A percentile compares a stretch with the other conserved stretches of the same genome.
Conservation (phyloP, 2,329 filamentous ascomycete species). For the Aotearoamyces nothofagi region DNA sequence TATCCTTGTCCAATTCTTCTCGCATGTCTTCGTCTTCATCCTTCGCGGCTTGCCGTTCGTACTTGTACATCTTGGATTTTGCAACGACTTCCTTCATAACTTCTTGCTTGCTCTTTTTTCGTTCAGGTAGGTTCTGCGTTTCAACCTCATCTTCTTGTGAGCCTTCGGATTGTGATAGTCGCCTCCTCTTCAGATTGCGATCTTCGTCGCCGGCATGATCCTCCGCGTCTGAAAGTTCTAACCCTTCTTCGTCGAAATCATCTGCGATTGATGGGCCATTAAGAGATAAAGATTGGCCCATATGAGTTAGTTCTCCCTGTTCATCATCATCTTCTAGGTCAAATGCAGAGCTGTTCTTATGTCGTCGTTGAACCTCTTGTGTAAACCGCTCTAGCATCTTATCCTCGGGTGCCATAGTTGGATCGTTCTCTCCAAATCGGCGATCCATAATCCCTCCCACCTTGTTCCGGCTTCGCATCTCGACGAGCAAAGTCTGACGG, state of each 20-base stretch:
- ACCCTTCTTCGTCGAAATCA: conserved; percentile 68
- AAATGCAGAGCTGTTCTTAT: conserved; percentile 69
- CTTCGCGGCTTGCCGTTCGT: conserved; percentile 81
- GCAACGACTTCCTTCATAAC: conserved; percentile 97
- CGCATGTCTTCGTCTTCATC: conserved; percentile 86
- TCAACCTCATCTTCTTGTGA: conserved; percentile 33
- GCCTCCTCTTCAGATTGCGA: conserved; percentile 37
- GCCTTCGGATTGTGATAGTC: conserved; percentile 32
- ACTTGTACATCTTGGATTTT: conserved; percentile 92
- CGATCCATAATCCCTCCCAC: conserved; percentile 85
- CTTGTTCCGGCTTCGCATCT: conserved; percentile 81
- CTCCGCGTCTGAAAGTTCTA: conserved; percentile 41
- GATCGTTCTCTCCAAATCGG: conserved; percentile 91
- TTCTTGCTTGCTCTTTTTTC: conserved; percentile 90
- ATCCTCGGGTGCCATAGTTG: conserved; percentile 84
- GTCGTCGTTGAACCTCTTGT: conserved; percentile 64
- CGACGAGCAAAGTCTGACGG: conserved; percentile 68
- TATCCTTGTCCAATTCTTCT: conserved; percentile 69
- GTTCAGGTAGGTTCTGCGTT: conserved; percentile 48
- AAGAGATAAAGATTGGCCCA: conserved; percentile 59
- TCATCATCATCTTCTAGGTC: conserved; percentile 77
- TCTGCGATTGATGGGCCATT: conserved; percentile 39
- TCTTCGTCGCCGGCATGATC: conserved; percentile 39
- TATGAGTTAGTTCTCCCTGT: conserved; percentile 60
- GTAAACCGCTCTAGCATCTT: conserved; percentile 85